A percentile compares a stretch with the other conserved stretches of the same genome.
Conservation (phyloP, 2,329 filamentous ascomycete genomes). For the Colletotrichum eleusines region DNA sequence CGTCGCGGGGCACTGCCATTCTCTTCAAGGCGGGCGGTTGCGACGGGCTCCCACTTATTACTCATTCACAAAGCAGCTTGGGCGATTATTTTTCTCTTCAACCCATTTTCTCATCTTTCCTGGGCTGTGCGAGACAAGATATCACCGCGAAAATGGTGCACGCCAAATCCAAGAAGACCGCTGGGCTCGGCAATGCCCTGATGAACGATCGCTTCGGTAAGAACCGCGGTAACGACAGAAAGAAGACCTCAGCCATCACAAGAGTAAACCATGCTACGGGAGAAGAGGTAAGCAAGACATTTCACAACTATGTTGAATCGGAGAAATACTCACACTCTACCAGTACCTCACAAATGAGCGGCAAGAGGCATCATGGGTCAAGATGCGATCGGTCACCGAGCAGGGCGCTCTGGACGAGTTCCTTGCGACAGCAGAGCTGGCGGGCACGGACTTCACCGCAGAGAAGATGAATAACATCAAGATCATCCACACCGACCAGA, state of each 20-base stretch:
- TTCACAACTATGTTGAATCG: accelerated
- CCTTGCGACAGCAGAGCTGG: constrained; percentile 92
- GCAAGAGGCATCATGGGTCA: constrained; percentile 95
- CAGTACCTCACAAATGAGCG: constrained; percentile 91
- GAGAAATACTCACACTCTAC: constrained; percentile 42
- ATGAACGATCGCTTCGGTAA: constrained; percentile 99
- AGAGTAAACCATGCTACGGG: constrained; percentile 84
- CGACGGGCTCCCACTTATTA: constrained; percentile 40
- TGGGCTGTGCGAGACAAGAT: not conserved
- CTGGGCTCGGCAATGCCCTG: constrained; percentile 94
- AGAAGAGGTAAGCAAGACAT: constrained; percentile 68
- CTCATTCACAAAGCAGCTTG: constrained; percentile 36
- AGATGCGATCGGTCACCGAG: constrained; percentile 99
- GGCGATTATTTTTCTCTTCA: constrained; percentile 24
- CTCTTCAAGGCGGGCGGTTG: constrained; percentile 33
- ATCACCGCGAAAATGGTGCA: constrained; percentile 62
- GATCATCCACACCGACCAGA: constrained; percentile 96
- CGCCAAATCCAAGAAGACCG: constrained; percentile 94
- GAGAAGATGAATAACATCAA: constrained; percentile 99
- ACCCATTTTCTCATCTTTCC: constrained; percentile 11
- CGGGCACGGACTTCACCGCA: constrained; percentile 98
- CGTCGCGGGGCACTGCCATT: constrained; percentile 44
- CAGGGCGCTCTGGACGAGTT: constrained; percentile 98
- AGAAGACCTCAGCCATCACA: constrained; percentile 70
- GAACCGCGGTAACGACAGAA: constrained; percentile 86